A percentile compares a stretch with the other conserved stretches of the same genome.
These are phyloP conservation scores for Bonia amplexicaulis DNA, from an alignment of 176 grass and related monocot species.

Conservation along the genomic window DNA sequence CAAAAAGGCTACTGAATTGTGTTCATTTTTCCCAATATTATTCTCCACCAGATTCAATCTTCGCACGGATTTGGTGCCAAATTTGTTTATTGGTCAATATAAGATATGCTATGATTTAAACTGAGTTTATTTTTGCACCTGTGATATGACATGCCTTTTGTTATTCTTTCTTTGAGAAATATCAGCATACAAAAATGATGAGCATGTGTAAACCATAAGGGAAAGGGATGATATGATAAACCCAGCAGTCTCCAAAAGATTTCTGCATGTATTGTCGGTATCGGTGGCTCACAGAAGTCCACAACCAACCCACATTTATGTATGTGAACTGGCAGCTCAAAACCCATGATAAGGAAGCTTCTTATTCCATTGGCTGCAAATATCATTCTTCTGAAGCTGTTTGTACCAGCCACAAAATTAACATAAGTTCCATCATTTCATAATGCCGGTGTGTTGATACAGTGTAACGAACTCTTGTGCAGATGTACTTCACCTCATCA, in stretches of 20 bases:
- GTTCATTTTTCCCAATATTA: not conserved
- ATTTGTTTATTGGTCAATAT: slow-evolving; percentile 23
- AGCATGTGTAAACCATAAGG: not conserved
- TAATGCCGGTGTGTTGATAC: not conserved
- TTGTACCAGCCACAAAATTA: slow-evolving; percentile 10
- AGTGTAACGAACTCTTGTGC: slow-evolving; percentile 11
- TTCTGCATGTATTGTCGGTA: not conserved
- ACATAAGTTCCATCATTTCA: not conserved
- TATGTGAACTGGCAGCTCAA: slow-evolving; percentile 15
- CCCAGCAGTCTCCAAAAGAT: not conserved
- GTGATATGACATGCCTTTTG: not conserved
- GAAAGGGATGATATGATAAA: not conserved
- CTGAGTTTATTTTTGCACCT: not conserved
- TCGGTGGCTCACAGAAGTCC: not conserved
- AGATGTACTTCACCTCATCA: not conserved
- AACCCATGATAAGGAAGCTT: slow-evolving; percentile 11
- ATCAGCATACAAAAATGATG: not conserved
- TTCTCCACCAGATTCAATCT: not conserved
- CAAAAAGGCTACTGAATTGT: not conserved
- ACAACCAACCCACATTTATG: slow-evolving; percentile 24
- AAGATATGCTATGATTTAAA: slow-evolving; percentile 20
- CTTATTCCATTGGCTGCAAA: slow-evolving; percentile 7
- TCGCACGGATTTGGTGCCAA: not conserved
- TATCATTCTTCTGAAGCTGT: not conserved
- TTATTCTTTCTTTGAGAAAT: not conserved